Base-by-base conservation (phyloP, 2,329 filamentous ascomycete species). In the Botryotinia narcissicola region DNA sequence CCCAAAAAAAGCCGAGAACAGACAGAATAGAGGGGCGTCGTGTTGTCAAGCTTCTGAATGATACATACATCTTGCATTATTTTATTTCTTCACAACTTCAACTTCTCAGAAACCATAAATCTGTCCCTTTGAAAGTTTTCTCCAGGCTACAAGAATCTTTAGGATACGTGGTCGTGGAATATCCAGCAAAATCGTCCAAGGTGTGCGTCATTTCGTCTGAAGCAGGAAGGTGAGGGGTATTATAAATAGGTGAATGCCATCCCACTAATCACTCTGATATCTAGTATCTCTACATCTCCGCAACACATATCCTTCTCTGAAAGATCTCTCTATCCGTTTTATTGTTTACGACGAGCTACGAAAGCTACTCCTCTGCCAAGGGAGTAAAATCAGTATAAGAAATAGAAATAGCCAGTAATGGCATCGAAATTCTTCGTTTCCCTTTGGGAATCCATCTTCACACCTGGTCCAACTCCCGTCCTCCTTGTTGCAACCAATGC, bases 391-490 rank as follows among this genome's bases (percentile, higher is more conserved):
- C 29, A 64, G 59, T 16, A 40, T n/a, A 29, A 32, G 44, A 46
- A n/a, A n/a, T 32, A 64, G 22, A 66, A 54, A 51, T 32, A 64
- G 59, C 44, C 32, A 46, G 42, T 32, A 35, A 71, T 71, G 54
- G 51, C 62, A n/a, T 40, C 51, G 18, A 62, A 69, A 72, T 91
- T 91, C 83, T 80, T 97, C 75, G 86, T 90, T 80, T 89, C 95
- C 78, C 91, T 98, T 75, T 97, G 94, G 92, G 89, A 92, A 81
- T 97, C 93, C 80, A 91, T 98, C 86, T 98, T 98, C 87, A 96
- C 92, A 8, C 93, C 95, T 0, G 96, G 96, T 73, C 90, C 95
- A 64, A 98, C 95, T 0, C 93, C 93, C 22, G 93, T 93, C 66
- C 90, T 99, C 76, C 88, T 98, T 73, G 84, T 95, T 80, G 96